Evolutionary conservation across 2,329 filamentous ascomycete genomes (phyloP).

Genomic region (Alternaria postmessia): DNA sequence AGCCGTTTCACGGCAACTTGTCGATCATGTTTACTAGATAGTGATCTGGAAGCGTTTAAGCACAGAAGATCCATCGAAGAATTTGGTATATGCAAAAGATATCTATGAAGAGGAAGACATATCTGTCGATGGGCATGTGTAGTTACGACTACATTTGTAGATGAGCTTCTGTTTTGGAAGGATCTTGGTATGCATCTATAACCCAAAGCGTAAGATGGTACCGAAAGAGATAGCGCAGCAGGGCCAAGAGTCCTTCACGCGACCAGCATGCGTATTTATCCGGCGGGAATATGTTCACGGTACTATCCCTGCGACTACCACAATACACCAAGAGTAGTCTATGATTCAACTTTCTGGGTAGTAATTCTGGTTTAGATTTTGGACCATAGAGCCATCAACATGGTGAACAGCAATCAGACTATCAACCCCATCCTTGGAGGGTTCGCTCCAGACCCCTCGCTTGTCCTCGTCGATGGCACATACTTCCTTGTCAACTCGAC

Average conservation of each 20-base stretch:
- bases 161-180: neutral
- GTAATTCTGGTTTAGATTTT: neutral
- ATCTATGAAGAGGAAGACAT: neutral
- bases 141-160: neutral
- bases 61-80: neutral
- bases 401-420: neutral
- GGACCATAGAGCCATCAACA: neutral
- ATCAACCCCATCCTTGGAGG: conserved; percentile 54
- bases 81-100: neutral
- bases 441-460: conserved; percentile 58
- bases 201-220: neutral
- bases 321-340: neutral
- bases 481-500: conserved; percentile 62
- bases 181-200: neutral
- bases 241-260: neutral
- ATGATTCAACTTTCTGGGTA: neutral
- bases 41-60: neutral
- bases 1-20: neutral
- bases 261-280: neutral
- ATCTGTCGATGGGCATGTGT: neutral
- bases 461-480: conserved; percentile 52
- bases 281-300: neutral
- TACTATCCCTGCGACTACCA: neutral
- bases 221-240: neutral
- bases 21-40: neutral